Evolutionary conservation across 1,284 basidiomycete genomes (phyloP), one percentile per base, ranked within the genome.

Genomic region (Amylostereum areolatum): DNA sequence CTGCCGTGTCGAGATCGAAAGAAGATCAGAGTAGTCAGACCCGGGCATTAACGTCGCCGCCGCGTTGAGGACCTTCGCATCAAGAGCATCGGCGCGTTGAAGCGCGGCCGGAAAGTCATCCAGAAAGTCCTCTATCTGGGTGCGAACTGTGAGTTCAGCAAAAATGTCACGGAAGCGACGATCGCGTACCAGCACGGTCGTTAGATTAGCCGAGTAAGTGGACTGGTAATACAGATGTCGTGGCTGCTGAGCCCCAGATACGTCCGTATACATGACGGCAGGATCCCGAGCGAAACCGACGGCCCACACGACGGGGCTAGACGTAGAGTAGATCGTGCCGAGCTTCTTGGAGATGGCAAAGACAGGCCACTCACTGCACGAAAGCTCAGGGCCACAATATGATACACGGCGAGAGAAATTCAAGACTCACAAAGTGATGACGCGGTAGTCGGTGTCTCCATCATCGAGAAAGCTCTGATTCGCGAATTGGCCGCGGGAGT

Each of bases 241-340:
- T 28, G 41, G 25, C 25, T 28, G 41, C 18, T 7, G 4, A 11
- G 12, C n/a, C 6, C 27, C n/a, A 5, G 41, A 43, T 5, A 43
- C 25, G n/a, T 53, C 49, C 27, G 45, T 31, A 46, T 49, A 45
- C 35, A 45, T 45, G 37, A 50, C 32, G 10, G 39, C 47, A 8
- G 52, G 48, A 49, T 56, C 52, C 9, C 55, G 49, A 9, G 52
- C 37, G n/a, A 51, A 33, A 1, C 52, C 55, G 24, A 56, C 12
- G 24, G 53, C 46, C 41, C 45, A 56, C 3, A 48, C 51, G 2
- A 50, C 31, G 6, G 55, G 55, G 7, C 48, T 35, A 11, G 35
- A 24, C 11, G 50, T 51, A 2, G 31, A 31, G 5, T 43, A 12
- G n/a, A 56, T 47, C 8, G 4, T 50, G 3, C 55, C 55, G 3